Conservation (phyloP, 805 yeast genomes). For the Candida ortonii region DNA sequence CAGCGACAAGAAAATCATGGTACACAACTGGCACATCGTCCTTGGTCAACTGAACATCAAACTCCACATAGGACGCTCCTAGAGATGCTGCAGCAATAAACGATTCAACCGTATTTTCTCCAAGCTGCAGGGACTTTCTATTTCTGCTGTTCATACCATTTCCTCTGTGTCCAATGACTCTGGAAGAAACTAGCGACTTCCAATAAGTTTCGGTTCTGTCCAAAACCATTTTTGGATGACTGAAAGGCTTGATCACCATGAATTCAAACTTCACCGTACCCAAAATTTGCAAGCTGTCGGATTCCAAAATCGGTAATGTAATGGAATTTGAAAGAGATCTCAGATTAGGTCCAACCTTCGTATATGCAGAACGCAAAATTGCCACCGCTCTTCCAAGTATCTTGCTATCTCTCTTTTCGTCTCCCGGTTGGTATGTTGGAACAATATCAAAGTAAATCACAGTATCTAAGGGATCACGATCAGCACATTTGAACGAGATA, state of each 20-base stretch:
- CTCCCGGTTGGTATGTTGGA: constrained; percentile 66
- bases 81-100: constrained; percentile 94
- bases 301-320: constrained; percentile 74
- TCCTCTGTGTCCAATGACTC: constrained; percentile 96
- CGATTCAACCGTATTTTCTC: constrained; percentile 93
- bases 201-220: constrained; percentile 77
- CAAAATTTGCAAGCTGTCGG: constrained; percentile 65
- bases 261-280: constrained; percentile 79
- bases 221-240: constrained; percentile 65
- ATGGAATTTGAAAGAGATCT: constrained; percentile 63
- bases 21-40: constrained; percentile 90
- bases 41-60: constrained; percentile 92
- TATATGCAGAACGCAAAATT: constrained; percentile 54
- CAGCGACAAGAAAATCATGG: constrained; percentile 92
- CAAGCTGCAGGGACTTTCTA: constrained; percentile 79
- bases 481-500: constrained; percentile 61
- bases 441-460: constrained; percentile 78
- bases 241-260: constrained; percentile 67
- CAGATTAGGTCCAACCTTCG: constrained; percentile 65
- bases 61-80: constrained; percentile 95
- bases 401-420: constrained; percentile 29
- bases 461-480: constrained; percentile 49
- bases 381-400: constrained; percentile 86
- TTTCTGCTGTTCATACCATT: constrained; percentile 79
- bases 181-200: constrained; percentile 82